Evolutionary conservation across 805 yeast species (phyloP).

Genomic region (Wickerhamiella hasegawae): DNA sequence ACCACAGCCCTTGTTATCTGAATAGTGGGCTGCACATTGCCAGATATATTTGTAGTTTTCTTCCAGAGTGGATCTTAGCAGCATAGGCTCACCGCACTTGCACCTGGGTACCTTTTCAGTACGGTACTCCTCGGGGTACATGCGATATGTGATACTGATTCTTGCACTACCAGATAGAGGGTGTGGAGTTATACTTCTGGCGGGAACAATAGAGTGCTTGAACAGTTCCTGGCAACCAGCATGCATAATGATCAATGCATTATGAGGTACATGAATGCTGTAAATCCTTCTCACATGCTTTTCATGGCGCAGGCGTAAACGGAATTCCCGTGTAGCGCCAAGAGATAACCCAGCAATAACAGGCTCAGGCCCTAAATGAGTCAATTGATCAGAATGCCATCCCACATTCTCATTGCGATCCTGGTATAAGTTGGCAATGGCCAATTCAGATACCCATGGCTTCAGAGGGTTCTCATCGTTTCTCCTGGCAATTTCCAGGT

Average conservation of each 20-base stretch:
- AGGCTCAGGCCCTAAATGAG: slow-evolving; percentile 58
- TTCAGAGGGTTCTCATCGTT: slow-evolving; percentile 6
- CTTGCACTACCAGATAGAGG: slow-evolving; percentile 35
- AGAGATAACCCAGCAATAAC: slow-evolving; percentile 50
- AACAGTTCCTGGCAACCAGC: slow-evolving; percentile 67
- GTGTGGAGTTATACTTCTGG: slow-evolving; percentile 27
- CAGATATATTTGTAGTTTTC: slow-evolving; percentile 38
- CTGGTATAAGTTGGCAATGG: slow-evolving; percentile 42
- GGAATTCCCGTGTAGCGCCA: slow-evolving; percentile 55
- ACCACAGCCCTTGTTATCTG: slow-evolving; percentile 14
- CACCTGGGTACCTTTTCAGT: slow-evolving; percentile 28
- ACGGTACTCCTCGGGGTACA: slow-evolving; percentile 28
- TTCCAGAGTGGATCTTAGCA: slow-evolving; percentile 39
- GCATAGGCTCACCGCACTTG: slow-evolving; percentile 30
- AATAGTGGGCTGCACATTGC: slow-evolving; percentile 35
- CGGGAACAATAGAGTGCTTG: slow-evolving; percentile 46
- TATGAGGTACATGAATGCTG: slow-evolving; percentile 52
- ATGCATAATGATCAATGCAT: slow-evolving; percentile 54
- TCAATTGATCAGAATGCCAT: slow-evolving; percentile 63
- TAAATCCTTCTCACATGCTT: slow-evolving; percentile 22
- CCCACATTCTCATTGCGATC: slow-evolving; percentile 37
- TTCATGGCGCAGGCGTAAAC: slow-evolving; percentile 28
- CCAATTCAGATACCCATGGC: slow-evolving; percentile 37
- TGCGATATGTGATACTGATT: slow-evolving; percentile 51
- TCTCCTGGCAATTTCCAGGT: slow-evolving; percentile 21